Percentiles rank a stretch among this genome's conserved stretches.
phyloP scores from a whole-genome alignment of 495 filamentous ascomycete genomes.

The Neurospora sp. region DNA sequence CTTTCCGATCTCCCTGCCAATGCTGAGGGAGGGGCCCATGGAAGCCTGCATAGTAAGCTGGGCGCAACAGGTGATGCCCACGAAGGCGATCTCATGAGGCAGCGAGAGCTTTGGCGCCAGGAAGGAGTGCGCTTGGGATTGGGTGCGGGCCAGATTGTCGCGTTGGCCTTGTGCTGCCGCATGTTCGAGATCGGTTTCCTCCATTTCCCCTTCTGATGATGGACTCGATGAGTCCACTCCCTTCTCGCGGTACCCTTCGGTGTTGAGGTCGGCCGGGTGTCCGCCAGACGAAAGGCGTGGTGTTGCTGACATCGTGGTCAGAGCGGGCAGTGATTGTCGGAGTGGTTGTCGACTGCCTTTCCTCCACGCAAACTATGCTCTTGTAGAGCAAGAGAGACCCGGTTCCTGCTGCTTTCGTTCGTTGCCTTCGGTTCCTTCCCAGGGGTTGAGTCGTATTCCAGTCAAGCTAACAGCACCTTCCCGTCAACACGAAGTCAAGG shows the following conservation, averaged over 20 bases:
- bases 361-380: background rate
- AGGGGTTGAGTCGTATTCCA: background rate
- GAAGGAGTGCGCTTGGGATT: background rate
- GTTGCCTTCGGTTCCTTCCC: background rate
- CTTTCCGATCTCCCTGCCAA: conserved; percentile 23
- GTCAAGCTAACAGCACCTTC: background rate
- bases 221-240: background rate
- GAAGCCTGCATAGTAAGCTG: conserved; percentile 30
- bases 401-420: background rate
- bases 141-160: background rate
- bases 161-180: background rate
- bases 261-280: background rate
- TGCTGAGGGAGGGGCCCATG: conserved; percentile 20
- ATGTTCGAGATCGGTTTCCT: background rate
- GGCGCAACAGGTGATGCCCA: conserved; percentile 32
- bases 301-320: background rate
- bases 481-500: background rate
- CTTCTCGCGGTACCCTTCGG: background rate
- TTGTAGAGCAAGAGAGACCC: background rate
- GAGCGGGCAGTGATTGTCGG: background rate
- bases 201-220: background rate
- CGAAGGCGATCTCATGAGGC: conserved; percentile 31
- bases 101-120: conserved; percentile 16
- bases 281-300: background rate
- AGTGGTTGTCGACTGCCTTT: background rate